Percentiles rank a stretch among this genome's conserved stretches.
phyloP scores from a whole-genome alignment of 352 stramenopile genomes.

The Pythium aquatile region DNA sequence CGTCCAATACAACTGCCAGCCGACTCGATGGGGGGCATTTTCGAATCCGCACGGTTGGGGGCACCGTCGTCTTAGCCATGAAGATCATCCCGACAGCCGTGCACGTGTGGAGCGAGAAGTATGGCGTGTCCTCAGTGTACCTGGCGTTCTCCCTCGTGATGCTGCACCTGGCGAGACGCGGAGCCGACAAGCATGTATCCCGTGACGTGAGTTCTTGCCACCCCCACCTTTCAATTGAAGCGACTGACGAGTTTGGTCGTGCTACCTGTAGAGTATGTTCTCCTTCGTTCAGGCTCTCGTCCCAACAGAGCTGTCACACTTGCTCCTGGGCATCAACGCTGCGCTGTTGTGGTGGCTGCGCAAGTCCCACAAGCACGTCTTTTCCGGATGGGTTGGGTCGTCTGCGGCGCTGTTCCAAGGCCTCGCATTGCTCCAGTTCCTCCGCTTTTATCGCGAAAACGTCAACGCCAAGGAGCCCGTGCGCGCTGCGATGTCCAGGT shows the following conservation, averaged over 20 bases:
- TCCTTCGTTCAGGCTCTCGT: conserved; percentile 55
- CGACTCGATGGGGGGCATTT: no score
- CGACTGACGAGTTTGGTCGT: neutral
- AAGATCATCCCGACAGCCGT: no score
- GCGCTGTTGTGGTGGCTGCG: conserved; percentile 43
- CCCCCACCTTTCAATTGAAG: neutral
- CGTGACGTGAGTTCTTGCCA: no score
- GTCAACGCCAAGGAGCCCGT: conserved; percentile 43
- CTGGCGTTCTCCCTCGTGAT: no score
- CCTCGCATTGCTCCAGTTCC: conserved; percentile 46
- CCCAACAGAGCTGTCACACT: conserved; percentile 58
- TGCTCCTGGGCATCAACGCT: conserved; percentile 46
- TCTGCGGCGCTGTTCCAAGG: conserved; percentile 43
- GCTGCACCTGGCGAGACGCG: no score
- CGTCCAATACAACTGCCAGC: no score
- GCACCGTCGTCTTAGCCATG: no score
- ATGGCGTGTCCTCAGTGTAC: no score
- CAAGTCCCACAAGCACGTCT: conserved; percentile 38
- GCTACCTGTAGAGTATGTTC: conserved; percentile 23
- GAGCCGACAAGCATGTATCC: no score
- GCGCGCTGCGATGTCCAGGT: conserved; percentile 36
- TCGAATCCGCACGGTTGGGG: no score
- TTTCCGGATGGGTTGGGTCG: conserved; percentile 49
- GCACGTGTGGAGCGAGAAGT: no score
- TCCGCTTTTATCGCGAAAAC: conserved; percentile 39